Base-by-base conservation (phyloP, 495 filamentous ascomycete genomes). In the Parathielavia appendiculata region DNA sequence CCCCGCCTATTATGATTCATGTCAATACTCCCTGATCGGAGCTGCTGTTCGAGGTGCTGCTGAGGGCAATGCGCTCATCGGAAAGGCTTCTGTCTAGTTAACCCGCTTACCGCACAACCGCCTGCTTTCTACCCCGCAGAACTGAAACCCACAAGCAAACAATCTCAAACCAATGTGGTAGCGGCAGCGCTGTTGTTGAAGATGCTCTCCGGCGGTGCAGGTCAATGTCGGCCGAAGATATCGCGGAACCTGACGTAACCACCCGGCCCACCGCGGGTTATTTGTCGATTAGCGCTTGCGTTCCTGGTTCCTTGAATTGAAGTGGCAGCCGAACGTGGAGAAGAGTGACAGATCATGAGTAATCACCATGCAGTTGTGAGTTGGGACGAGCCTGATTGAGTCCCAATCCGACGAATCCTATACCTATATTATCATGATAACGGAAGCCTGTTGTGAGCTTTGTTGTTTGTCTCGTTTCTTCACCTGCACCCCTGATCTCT, bases 181-280 rank as follows among this genome's bases (percentile, higher is more conserved):
- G n/a, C n/a, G n/a, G n/a, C n/a, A 30, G 26, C 6, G 3, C 6
- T 30, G 26, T 30, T 6, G 26, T 3, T 30, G 26, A 30, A 3
- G 26, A 30, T 6, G 26, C 26, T 30, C 26, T 30, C 26, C 26
- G 26, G 26, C 3, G 26, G 6, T 30, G 26, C 26, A 30, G 26
- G 22, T 19, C 41, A 22, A 26, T 56, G 3, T 50, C 45, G 36
- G 38, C 36, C 45, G 45, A 56, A 49, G 35, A 56, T 56, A 13
- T 40, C 20, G 54, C 43, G 54, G 54, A 2, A 45, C 54, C 41
- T 57, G 54, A 43, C 54, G 45, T 50, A 50, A 43, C 54, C 45
- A 45, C 13, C 20, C 45, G 22, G 35, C 7, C 45, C 36, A 45
- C 14, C 20, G 36, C 40, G 39, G 19, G 41, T 38, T 45, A 34